Percentiles rank a stretch among this genome's conserved stretches.
Evolutionary conservation across 441 rosid genomes (phyloP).

Genomic region (Hypseocharis bilobata): DNA sequence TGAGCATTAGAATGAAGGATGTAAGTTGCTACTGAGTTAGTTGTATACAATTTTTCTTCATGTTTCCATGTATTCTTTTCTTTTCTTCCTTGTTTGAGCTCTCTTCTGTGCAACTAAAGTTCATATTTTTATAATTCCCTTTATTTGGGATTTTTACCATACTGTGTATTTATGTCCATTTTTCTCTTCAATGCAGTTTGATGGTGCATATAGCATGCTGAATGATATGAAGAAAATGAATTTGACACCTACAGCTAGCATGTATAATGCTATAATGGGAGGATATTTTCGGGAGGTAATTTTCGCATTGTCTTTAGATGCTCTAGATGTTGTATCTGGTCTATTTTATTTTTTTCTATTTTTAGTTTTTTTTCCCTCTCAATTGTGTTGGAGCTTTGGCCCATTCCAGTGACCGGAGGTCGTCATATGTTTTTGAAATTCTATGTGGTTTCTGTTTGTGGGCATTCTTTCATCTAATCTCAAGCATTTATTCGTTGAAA

Average conservation of each 20-base stretch:
- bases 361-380: background rate
- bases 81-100: background rate
- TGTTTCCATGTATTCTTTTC: slow-evolving; percentile 11
- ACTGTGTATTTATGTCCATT: background rate
- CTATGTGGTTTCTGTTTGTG: too few relatives aligned
- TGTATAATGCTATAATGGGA: slow-evolving; percentile 68
- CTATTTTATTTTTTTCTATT: background rate
- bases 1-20: slow-evolving; percentile 64
- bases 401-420: too few relatives aligned
- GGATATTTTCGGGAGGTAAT: slow-evolving; percentile 76
- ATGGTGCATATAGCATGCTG: slow-evolving; percentile 64
- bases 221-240: slow-evolving; percentile 49
- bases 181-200: slow-evolving; percentile 42
- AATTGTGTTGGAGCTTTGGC: background rate
- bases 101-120: background rate
- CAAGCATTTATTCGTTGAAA: too few relatives aligned
- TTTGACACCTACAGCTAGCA: slow-evolving; percentile 44
- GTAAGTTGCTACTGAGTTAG: slow-evolving; percentile 36
- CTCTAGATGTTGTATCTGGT: slow-evolving; percentile 3
- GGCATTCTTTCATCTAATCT: too few relatives aligned
- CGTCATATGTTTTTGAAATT: too few relatives aligned
- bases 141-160: slow-evolving; percentile 1
- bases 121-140: background rate
- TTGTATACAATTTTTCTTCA: background rate
- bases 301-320: slow-evolving; percentile 8